phyloP scores from a whole-genome alignment of 1,284 basidiomycete species.

The Athelia sp. region DNA sequence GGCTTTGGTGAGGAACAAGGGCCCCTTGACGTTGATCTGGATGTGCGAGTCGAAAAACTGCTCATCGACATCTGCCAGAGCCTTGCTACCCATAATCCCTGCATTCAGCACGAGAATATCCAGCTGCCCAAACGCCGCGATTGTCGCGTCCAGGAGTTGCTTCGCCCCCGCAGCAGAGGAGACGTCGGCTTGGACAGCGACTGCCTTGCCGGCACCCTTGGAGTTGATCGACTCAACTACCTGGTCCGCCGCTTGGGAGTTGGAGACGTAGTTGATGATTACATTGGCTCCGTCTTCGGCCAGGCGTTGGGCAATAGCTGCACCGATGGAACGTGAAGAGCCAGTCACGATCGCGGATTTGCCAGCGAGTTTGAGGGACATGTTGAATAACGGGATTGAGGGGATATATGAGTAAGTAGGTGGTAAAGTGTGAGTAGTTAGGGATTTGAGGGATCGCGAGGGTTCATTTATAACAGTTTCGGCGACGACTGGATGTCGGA shows the following conservation, averaged over 20 bases:
- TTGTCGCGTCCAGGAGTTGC: conserved; percentile 38
- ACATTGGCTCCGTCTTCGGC: conserved; percentile 53
- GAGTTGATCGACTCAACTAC: conserved; percentile 39
- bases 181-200: conserved; percentile 48
- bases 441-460: no score
- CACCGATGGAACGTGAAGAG: conserved; percentile 55
- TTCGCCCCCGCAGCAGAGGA: conserved; percentile 38
- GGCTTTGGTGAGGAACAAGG: conserved; percentile 49
- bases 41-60: conserved; percentile 43
- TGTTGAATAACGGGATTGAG: no score
- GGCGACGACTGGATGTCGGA: no score
- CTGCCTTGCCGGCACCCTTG: conserved; percentile 38
- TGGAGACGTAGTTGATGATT: conserved; percentile 48
- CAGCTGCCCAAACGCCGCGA: conserved; percentile 42
- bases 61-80: conserved; percentile 43
- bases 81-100: conserved; percentile 43
- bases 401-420: no score
- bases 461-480: no score
- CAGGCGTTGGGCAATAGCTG: conserved; percentile 45
- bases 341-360: conserved; percentile 57
- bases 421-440: no score
- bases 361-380: conserved; percentile 21
- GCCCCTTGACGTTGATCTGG: conserved; percentile 51
- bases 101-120: conserved; percentile 57
- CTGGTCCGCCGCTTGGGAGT: conserved; percentile 35